A percentile compares a stretch with the other conserved stretches of the same genome.
Conservation (phyloP, 108 stramenopile species). For the Cyclotella kingstonii region DNA sequence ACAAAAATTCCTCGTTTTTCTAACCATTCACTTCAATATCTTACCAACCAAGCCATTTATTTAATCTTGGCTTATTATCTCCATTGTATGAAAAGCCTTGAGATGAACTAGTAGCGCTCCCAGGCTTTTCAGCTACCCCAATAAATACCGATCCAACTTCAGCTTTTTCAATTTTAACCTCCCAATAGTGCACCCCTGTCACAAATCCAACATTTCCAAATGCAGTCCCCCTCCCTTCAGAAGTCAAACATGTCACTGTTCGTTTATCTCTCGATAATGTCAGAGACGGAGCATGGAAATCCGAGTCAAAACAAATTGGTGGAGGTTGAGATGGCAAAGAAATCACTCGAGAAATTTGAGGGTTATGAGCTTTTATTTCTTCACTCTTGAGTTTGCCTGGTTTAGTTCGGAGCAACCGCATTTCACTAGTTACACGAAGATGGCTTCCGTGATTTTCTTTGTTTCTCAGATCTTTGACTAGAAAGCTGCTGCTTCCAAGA, state of each 20-base stretch:
- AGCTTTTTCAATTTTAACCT: slow-evolving; percentile 90
- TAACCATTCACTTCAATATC: background rate
- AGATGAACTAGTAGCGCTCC: slow-evolving; percentile 42
- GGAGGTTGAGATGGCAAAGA: slow-evolving; percentile 42
- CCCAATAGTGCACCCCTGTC: slow-evolving; percentile 96
- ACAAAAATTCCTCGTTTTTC: background rate
- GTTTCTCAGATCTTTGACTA: slow-evolving; percentile 55
- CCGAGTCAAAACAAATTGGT: slow-evolving; percentile 68
- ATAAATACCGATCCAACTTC: slow-evolving; percentile 91
- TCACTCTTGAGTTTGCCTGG: slow-evolving; percentile 8
- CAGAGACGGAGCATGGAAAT: slow-evolving; percentile 69
- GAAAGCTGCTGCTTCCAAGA: slow-evolving; percentile 52
- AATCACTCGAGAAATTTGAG: background rate
- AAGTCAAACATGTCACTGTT: slow-evolving; percentile 65
- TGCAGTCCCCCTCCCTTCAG: slow-evolving; percentile 75
- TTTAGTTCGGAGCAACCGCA: slow-evolving; percentile 51
- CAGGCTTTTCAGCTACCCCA: slow-evolving; percentile 92
- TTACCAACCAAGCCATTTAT: slow-evolving; percentile 82
- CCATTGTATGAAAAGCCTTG: slow-evolving; percentile 46
- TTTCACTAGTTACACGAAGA: slow-evolving; percentile 60
- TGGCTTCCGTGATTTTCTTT: slow-evolving; percentile 56
- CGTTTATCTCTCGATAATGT: slow-evolving; percentile 64
- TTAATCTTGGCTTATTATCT: slow-evolving; percentile 59
- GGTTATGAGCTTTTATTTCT: background rate
- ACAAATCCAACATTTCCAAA: slow-evolving; percentile 80